A percentile compares a stretch with the other conserved stretches of the same genome.
phyloP scores from a whole-genome alignment of 768 basidiomycete species.

The Sporobolomyces roseus region DNA sequence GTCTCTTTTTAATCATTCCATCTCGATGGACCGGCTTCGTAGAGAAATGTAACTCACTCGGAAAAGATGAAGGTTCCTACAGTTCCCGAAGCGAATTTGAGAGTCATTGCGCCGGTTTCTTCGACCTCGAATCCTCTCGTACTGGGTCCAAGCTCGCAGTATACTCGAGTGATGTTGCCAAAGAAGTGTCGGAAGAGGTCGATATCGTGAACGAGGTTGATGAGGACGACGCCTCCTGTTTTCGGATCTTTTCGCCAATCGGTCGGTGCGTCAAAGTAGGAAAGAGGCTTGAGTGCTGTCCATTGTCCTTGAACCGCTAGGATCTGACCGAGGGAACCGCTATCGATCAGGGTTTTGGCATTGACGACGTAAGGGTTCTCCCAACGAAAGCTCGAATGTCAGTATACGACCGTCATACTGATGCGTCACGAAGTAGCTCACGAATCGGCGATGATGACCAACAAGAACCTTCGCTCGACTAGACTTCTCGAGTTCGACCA shows the following conservation, averaged over 20 bases:
- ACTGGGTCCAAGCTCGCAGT: slow-evolving; percentile 21
- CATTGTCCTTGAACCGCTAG: slow-evolving; percentile 26
- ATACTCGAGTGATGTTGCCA: slow-evolving; percentile 38
- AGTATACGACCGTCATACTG: not conserved
- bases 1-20: too few relatives aligned
- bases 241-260: slow-evolving; percentile 4
- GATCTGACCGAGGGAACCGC: slow-evolving; percentile 22
- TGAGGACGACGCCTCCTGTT: slow-evolving; percentile 26
- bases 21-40: too few relatives aligned
- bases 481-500: slow-evolving; percentile 23
- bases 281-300: slow-evolving; percentile 16
- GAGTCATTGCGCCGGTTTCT: slow-evolving; percentile 39
- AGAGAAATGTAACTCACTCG: slow-evolving; percentile 41
- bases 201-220: slow-evolving; percentile 34
- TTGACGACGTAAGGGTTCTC: slow-evolving; percentile 34
- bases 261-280: slow-evolving; percentile 24
- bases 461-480: slow-evolving; percentile 24
- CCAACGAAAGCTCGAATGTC: not conserved
- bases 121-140: slow-evolving; percentile 37
- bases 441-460: slow-evolving; percentile 43
- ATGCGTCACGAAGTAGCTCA: not conserved
- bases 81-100: slow-evolving; percentile 35
- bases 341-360: slow-evolving; percentile 12
- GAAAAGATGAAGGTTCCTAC: slow-evolving; percentile 44
- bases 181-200: slow-evolving; percentile 38